phyloP scores from a whole-genome alignment of 345 rosid genomes.

The Euphorbia lathyris region DNA sequence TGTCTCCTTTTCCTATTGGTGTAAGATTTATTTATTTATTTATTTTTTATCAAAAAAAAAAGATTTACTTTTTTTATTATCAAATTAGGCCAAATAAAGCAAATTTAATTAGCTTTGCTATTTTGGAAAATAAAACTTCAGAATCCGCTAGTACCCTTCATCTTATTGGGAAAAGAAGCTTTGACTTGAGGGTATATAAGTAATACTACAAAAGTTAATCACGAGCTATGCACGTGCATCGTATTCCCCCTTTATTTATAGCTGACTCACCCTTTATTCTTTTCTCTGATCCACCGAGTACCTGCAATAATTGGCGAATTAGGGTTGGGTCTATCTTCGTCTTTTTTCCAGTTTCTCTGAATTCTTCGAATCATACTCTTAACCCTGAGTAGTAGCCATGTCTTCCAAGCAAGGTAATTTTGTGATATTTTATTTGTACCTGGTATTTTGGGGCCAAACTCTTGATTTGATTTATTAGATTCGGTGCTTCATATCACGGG shows the following conservation, averaged over 20 bases:
- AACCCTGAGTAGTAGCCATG: slow-evolving; percentile 35
- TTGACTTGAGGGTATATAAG: background rate
- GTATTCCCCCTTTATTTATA: background rate
- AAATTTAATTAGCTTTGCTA: background rate
- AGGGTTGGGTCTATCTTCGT: slow-evolving; percentile 24
- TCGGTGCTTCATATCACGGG: background rate
- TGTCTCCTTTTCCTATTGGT: too few relatives aligned
- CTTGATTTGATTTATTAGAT: background rate
- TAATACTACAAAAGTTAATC: background rate
- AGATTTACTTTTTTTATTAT: too few relatives aligned
- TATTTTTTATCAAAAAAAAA: too few relatives aligned
- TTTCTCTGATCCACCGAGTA: background rate
- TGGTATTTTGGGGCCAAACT: background rate
- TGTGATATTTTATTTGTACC: background rate
- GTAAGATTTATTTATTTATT: too few relatives aligned
- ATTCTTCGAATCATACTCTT: slow-evolving; percentile 13
- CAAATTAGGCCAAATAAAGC: too few relatives aligned
- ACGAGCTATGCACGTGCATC: slow-evolving; percentile 10
- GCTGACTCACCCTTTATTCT: background rate
- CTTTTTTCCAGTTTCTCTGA: background rate
- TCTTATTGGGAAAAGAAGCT: background rate
- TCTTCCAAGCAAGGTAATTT: slow-evolving; percentile 57
- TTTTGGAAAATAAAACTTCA: background rate
- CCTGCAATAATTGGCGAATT: slow-evolving; percentile 5
- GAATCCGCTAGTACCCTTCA: background rate